phyloP scores from a whole-genome alignment of 805 yeast genomes.

The Candida succiphila region DNA sequence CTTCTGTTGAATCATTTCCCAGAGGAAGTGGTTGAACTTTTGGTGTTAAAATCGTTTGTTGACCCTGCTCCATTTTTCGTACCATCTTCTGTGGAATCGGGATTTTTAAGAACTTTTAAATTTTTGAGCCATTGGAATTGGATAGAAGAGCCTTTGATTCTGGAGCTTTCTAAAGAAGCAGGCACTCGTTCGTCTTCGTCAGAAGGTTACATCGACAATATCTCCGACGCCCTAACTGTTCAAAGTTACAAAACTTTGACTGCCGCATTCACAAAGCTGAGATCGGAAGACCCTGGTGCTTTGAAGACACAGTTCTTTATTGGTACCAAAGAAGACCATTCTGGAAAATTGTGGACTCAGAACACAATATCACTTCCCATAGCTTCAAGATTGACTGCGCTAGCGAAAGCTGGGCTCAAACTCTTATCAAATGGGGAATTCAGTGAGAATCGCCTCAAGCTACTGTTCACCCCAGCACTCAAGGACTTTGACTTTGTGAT shows the following conservation, averaged over 20 bases:
- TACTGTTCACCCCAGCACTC: constrained; percentile 72
- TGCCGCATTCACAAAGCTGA: constrained; percentile 52
- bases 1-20: constrained; percentile 57
- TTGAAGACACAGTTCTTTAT: constrained; percentile 71
- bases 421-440: constrained; percentile 27
- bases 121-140: constrained; percentile 87
- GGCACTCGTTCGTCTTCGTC: constrained; percentile 15
- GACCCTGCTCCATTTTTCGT: constrained; percentile 78
- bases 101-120: constrained; percentile 64
- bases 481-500: constrained; percentile 80
- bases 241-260: constrained; percentile 53
- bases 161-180: constrained; percentile 59
- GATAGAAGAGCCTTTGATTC: constrained; percentile 76
- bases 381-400: constrained; percentile 79
- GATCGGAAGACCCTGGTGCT: constrained; percentile 77
- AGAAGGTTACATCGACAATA: constrained; percentile 25
- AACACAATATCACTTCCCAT: constrained; percentile 48
- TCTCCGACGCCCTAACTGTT: constrained; percentile 54
- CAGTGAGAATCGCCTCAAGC: constrained; percentile 29
- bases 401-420: constrained; percentile 65
- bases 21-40: constrained; percentile 74
- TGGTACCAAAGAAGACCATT: constrained; percentile 75
- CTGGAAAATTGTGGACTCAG: constrained; percentile 70
- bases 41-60: constrained; percentile 77
- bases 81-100: constrained; percentile 74